Percentiles rank a stretch among this genome's conserved stretches.
Evolutionary conservation across 2,329 filamentous ascomycete species (phyloP).

Genomic region (Fusarium sp.): DNA sequence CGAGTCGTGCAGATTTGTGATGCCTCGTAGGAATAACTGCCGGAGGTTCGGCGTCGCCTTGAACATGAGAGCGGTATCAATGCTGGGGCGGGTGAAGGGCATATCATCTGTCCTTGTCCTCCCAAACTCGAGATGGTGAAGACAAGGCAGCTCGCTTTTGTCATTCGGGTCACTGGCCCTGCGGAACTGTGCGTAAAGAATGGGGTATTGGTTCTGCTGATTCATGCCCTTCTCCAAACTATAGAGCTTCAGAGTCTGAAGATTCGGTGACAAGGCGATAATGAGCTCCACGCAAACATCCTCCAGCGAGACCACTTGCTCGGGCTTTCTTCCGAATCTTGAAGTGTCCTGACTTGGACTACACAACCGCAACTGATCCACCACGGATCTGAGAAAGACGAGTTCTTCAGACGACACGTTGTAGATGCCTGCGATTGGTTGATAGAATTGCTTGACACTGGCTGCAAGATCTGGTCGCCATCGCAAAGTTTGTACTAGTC

Average conservation of each 20-base stretch:
- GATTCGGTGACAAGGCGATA: slow-evolving; percentile 6
- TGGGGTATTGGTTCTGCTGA: neutral
- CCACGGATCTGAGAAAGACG: neutral
- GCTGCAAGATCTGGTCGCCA: slow-evolving; percentile 1
- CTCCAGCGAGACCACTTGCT: neutral
- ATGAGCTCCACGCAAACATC: slow-evolving; percentile 12
- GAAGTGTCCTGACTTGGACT: neutral
- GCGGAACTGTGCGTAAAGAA: slow-evolving; percentile 4
- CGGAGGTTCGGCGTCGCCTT: slow-evolving; percentile 1
- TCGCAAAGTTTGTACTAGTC: neutral
- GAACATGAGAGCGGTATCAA: neutral
- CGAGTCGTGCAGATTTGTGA: slow-evolving; percentile 4
- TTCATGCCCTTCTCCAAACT: neutral
- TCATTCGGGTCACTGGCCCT: neutral
- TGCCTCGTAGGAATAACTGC: neutral
- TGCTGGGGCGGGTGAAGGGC: slow-evolving; percentile 7
- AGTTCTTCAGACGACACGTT: neutral
- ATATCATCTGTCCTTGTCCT: neutral
- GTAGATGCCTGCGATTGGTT: neutral
- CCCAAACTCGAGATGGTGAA: slow-evolving; percentile 3
- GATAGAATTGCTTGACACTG: neutral
- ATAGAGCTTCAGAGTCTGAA: slow-evolving; percentile 3
- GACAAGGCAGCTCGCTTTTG: neutral
- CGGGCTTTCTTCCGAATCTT: neutral
- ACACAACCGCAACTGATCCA: neutral